phyloP scores from a whole-genome alignment of 176 grass and related monocot species.

The Zoysia japonica region DNA sequence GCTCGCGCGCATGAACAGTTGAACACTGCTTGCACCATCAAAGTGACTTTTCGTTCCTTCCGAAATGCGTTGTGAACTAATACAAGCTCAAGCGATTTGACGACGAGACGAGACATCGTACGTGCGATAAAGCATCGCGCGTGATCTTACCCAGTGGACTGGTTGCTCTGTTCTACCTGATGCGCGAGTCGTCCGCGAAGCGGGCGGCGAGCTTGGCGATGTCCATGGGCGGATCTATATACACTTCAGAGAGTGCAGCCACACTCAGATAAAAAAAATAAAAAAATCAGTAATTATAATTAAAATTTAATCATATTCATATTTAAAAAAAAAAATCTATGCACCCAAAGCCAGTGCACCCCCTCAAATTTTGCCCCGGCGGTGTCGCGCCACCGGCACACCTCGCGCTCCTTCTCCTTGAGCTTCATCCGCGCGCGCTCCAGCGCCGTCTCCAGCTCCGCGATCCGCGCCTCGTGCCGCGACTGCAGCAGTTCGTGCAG shows the following conservation, averaged over 20 bases:
- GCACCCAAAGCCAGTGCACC: no score
- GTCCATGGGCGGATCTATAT: conserved; percentile 29
- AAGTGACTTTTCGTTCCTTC: background rate
- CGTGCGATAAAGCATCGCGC: no score
- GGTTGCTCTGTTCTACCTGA: conserved; percentile 24
- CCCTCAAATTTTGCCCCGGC: background rate
- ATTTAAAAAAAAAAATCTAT: no score
- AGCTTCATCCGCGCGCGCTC: conserved; percentile 62
- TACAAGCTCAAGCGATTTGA: background rate
- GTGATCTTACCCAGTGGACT: background rate
- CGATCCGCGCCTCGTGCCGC: conserved; percentile 74
- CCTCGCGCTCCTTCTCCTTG: conserved; percentile 67
- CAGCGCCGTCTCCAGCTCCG: conserved; percentile 74
- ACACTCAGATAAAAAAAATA: no score
- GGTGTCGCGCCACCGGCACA: conserved; percentile 89
- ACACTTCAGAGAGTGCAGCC: no score
- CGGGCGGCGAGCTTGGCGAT: conserved; percentile 67
- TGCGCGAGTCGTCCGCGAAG: conserved; percentile 60
- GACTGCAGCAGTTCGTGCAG: conserved; percentile 73
- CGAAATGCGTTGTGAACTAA: background rate
- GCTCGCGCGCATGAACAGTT: no score
- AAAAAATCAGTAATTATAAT: no score
- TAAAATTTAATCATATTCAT: no score
- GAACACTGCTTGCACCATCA: background rate
- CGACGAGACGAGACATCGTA: no score